Base-by-base conservation (phyloP, 768 basidiomycete genomes). In the Pleurotus platypus region DNA sequence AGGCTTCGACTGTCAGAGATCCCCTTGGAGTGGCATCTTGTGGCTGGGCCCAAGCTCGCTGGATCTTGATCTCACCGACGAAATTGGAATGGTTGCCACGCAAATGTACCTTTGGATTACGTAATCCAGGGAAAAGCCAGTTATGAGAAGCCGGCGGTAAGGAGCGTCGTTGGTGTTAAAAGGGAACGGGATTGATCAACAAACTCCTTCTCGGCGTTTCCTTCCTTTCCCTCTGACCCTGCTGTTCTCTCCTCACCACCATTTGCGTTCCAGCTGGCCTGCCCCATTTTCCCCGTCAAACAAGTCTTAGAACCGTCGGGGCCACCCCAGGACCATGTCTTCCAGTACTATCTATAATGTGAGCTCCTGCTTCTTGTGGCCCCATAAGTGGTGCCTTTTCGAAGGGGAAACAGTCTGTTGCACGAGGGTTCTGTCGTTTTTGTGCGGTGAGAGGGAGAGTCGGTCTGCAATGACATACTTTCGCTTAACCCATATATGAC, bases 281-380 rank as follows among this genome's bases (percentile, higher is more conserved):
- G 49, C 46, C 24, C 22, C 18, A 26, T 8, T 20, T 45, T 45
- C 15, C 9, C 15, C n/a, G n/a, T 45, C 42, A 45, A 18, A 3
- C 11, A 6, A 16, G 0, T 45, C 20, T 0, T n/a, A 45, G 42
- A 45, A 24, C 20, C 16, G 15, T 48, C 43, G n/a, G 6, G 39
- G 58, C 55, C 57, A 37, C 50, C 49, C 16, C 49, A 15, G 42
- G 48, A 46, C 48, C 43, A 63, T 70, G 69, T 64, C 68, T 11
- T 62, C 64, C 9, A 59, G 56, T 46, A 60, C 66, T n/a, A 64
- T 69, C 30, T 69, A 70, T 57, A 67, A 63, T 53, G 69, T 70
- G 56, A 60, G 67, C 30, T 35, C 11, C 65, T 46, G 35, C 24
- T 30, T 42, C 30, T 12, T 39, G 26, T 58, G 13, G 49, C 40